Evolutionary conservation across 2,329 filamentous ascomycete genomes (phyloP), one percentile per base, ranked within the genome.

Genomic region (Aspergillus phoenicis): DNA sequence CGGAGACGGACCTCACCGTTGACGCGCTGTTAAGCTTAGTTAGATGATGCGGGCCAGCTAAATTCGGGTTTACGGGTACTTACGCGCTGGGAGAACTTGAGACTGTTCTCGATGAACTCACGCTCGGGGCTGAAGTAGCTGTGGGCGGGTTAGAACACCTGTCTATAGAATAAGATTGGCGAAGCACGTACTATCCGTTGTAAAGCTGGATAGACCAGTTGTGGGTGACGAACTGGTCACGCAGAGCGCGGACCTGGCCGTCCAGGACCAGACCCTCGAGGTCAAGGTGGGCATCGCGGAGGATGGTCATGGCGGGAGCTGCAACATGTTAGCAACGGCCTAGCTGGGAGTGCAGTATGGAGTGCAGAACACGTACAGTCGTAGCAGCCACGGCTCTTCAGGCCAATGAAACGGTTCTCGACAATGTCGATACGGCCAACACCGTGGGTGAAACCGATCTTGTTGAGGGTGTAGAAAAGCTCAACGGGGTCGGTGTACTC

Each of bases 371-470:
- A 75, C 51, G 71, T 77, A 45, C 77, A 78, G 64, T 93, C 91
- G 81, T 93, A 93, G 82, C 90, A 93, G 70, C 91, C 91, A 71
- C 91, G 87, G 68, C 85, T 88, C 83, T 93, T 93, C 70, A 93
- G 83, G 65, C 90, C 91, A 72, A 91, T 89, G 81, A 89, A 91
- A 57, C 91, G 85, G 81, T 91, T 90, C 78, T 92, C 90, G 63
- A 93, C 90, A 73, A 94, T 94, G 77, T 94, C 91, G 67, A 94
- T 89, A 71, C 91, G 83, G 70, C 91, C 91, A 67, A 94, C 85
- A 74, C 91, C 91, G 80, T 92, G 82, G 66, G 82, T 84, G 75
- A 86, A 84, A 66, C 86, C 91, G 65, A 94, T 88, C 61, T 85
- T 81, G 80, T 93, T 93, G 68, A 87, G 83, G 59, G 85, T 83